A percentile compares a stretch with the other conserved stretches of the same genome.
Conservation (phyloP, 2,329 filamentous ascomycete species). For the Pestalotiopsis sp. region DNA sequence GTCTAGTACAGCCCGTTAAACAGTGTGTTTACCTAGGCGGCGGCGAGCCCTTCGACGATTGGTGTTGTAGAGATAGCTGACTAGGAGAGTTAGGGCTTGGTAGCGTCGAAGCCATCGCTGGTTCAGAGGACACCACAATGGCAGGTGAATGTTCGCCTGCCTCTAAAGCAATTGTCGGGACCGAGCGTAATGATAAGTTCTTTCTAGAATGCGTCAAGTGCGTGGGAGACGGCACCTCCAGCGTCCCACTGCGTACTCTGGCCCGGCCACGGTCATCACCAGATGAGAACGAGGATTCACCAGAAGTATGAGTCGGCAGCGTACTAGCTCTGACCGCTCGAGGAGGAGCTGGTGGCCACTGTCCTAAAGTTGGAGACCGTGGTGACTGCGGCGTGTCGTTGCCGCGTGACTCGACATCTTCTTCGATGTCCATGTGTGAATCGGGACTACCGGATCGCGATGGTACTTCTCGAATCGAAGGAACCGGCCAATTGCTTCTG, state of each 20-base stretch:
- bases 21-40: not conserved
- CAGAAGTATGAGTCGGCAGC: constrained; percentile 16
- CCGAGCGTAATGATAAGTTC: not conserved
- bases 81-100: not conserved
- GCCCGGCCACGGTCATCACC: constrained; percentile 23
- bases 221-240: constrained; percentile 32
- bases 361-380: constrained; percentile 21
- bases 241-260: constrained; percentile 30
- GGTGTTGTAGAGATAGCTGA: too few relatives aligned
- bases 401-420: constrained; percentile 17
- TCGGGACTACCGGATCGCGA: constrained; percentile 42
- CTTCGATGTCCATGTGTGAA: constrained; percentile 22
- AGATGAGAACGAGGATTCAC: constrained; percentile 1
- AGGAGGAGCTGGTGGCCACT: constrained; percentile 20
- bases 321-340: constrained; percentile 23
- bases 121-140: constrained; percentile 25
- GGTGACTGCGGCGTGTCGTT: constrained; percentile 19
- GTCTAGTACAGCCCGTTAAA: not conserved
- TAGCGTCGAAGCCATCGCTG: not conserved
- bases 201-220: constrained; percentile 21
- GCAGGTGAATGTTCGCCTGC: constrained; percentile 2
- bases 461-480: constrained; percentile 29
- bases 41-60: not conserved
- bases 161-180: constrained; percentile 4
- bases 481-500: constrained; percentile 41